Conservation (phyloP, 140 eudicot species). For the Oenanthe javanica region DNA sequence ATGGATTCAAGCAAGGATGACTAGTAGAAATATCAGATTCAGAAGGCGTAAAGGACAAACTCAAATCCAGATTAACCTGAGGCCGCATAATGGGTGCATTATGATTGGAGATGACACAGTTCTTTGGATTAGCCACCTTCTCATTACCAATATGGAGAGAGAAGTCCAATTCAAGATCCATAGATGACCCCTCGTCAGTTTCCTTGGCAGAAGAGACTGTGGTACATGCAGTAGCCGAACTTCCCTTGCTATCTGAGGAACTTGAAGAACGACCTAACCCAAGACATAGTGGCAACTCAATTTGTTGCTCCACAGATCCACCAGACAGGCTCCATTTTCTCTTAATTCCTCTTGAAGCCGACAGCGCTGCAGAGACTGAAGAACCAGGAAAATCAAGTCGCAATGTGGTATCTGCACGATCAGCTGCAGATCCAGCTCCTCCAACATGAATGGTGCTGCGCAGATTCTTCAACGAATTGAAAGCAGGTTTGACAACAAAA, state of each 20-base stretch:
- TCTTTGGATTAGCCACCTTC: constrained; percentile 38
- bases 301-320: constrained; percentile 25
- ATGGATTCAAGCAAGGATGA: neutral
- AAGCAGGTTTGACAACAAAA: constrained; percentile 38
- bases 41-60: constrained; percentile 41
- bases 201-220: constrained; percentile 57
- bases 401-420: constrained; percentile 59
- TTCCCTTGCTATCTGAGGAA: constrained; percentile 73
- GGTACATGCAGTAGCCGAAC: constrained; percentile 55
- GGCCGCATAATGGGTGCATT: constrained; percentile 15
- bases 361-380: constrained; percentile 16
- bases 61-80: constrained; percentile 44
- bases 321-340: constrained; percentile 46
- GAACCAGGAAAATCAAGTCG: constrained; percentile 64
- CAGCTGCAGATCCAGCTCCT: constrained; percentile 32
- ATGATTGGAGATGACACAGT: constrained; percentile 18
- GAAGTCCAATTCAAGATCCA: constrained; percentile 72
- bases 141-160: constrained; percentile 64
- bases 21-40: constrained; percentile 5
- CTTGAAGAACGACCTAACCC: constrained; percentile 49
- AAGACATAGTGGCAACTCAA: constrained; percentile 33
- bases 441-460: constrained; percentile 36
- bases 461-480: constrained; percentile 45
- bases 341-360: constrained; percentile 43
- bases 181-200: constrained; percentile 53